Evolutionary conservation across 75 land plant genomes (phyloP).

Genomic region (Azolla pinnata): DNA sequence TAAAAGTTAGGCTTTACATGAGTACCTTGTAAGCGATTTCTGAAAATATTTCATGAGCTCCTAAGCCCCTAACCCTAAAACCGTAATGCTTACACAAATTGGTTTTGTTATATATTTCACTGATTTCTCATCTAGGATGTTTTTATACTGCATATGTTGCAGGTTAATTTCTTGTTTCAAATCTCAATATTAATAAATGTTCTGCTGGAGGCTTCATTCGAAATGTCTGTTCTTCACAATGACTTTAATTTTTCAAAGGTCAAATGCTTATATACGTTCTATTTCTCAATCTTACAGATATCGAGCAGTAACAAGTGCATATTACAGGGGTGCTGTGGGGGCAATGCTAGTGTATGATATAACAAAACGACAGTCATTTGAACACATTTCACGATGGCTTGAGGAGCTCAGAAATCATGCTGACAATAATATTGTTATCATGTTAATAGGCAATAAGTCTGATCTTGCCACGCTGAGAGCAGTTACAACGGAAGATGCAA

Average conservation of each 20-base stretch:
- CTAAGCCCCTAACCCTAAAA: too few species aligned
- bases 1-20: too few species aligned
- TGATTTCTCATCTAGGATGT: too few species aligned
- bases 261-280: background rate
- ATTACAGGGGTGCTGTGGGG: conserved; percentile 26
- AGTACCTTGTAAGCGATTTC: too few species aligned
- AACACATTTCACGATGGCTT: conserved; percentile 20
- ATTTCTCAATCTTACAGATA: conserved; percentile 6
- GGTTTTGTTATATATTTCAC: too few species aligned
- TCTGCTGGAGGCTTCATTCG: too few species aligned
- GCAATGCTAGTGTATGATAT: conserved; percentile 25
- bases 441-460: conserved; percentile 28
- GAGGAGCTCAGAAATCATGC: conserved; percentile 25
- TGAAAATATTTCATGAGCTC: too few species aligned
- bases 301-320: conserved; percentile 27
- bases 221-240: too few species aligned
- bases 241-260: background rate
- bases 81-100: too few species aligned
- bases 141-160: too few species aligned
- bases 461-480: conserved; percentile 17
- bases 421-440: conserved; percentile 23
- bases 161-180: too few species aligned
- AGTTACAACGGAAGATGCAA: conserved; percentile 18
- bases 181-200: too few species aligned
- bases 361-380: conserved; percentile 15